Evolutionary conservation across 1,284 basidiomycete genomes (phyloP).

Genomic region (Mycosarcoma maydis): DNA sequence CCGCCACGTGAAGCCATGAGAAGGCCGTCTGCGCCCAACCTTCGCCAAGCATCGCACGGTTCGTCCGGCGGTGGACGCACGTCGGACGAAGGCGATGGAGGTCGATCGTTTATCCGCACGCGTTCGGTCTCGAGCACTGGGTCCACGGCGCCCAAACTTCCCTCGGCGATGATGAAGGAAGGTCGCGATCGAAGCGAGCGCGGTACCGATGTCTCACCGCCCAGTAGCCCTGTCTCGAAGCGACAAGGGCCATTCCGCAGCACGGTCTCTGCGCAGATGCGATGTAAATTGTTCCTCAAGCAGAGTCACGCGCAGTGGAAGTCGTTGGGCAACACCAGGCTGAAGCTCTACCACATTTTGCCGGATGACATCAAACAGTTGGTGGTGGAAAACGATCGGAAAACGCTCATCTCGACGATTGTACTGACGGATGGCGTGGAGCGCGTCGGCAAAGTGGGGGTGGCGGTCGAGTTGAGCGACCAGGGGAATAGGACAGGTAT

Average conservation of each 20-base stretch:
- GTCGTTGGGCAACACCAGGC: conserved; percentile 83
- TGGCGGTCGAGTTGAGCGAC: conserved; percentile 94
- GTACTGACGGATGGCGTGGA: conserved; percentile 95
- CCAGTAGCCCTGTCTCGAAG: conserved; percentile 21
- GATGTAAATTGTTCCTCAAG: conserved; percentile 97
- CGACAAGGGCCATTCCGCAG: conserved; percentile 38
- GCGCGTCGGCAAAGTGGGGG: conserved; percentile 94
- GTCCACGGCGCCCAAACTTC: conserved; percentile 45
- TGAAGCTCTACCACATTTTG: conserved; percentile 82
- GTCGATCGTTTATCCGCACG: conserved; percentile 32
- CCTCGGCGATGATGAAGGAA: conserved; percentile 57
- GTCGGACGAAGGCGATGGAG: conserved; percentile 35
- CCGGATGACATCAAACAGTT: conserved; percentile 93
- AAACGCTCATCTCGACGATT: conserved; percentile 86
- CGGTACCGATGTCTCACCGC: conserved; percentile 44
- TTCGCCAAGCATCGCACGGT: conserved; percentile 39
- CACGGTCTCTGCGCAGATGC: conserved; percentile 85
- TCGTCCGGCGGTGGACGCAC: conserved; percentile 29
- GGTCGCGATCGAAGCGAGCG: conserved; percentile 30
- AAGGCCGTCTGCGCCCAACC: conserved; percentile 55
- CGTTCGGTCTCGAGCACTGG: conserved; percentile 46
- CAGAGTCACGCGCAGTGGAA: conserved; percentile 98
- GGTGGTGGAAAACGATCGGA: conserved; percentile 89
- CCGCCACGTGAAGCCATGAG: conserved; percentile 28
- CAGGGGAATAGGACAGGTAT: conserved; percentile 89